Evolutionary conservation across 495 filamentous ascomycete genomes (phyloP).

Genomic region (Terfezia boudieri): DNA sequence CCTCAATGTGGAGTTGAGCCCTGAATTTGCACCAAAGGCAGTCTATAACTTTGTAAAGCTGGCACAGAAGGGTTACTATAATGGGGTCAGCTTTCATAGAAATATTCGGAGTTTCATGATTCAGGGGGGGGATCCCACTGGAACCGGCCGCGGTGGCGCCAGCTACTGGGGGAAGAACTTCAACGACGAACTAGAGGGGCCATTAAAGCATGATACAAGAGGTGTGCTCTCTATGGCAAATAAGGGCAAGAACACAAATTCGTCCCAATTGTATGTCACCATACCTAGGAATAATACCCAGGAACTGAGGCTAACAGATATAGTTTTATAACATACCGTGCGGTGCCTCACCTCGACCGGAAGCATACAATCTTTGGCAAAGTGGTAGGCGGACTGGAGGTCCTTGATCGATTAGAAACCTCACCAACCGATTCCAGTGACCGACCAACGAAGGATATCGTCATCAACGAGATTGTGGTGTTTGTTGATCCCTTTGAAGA

Average conservation of each 20-base stretch:
- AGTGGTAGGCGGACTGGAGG: slow-evolving; percentile 57
- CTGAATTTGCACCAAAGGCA: slow-evolving; percentile 72
- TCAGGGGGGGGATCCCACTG: slow-evolving; percentile 85
- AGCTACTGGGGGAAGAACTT: slow-evolving; percentile 84
- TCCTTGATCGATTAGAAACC: slow-evolving; percentile 49
- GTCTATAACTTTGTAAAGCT: slow-evolving; percentile 94
- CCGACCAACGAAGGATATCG: slow-evolving; percentile 48
- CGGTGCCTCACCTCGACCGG: slow-evolving; percentile 60
- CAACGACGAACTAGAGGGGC: slow-evolving; percentile 78
- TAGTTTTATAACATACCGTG: slow-evolving; percentile 63
- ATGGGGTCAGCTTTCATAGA: slow-evolving; percentile 59
- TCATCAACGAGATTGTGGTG: slow-evolving; percentile 62
- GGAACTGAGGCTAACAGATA: slow-evolving; percentile 1
- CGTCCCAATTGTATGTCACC: slow-evolving; percentile 43
- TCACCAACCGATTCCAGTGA: slow-evolving; percentile 43
- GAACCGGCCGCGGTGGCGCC: slow-evolving; percentile 67
- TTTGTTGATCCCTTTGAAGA: slow-evolving; percentile 94
- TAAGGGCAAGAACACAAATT: slow-evolving; percentile 94
- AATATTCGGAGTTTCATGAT: slow-evolving; percentile 96
- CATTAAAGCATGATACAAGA: slow-evolving; percentile 50
- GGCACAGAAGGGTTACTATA: slow-evolving; percentile 76
- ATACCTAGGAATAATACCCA: neutral
- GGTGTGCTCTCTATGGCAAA: slow-evolving; percentile 90
- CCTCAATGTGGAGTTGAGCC: slow-evolving; percentile 71
- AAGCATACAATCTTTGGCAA: slow-evolving; percentile 94